These are phyloP conservation scores for Arabis alpina DNA, from an alignment of 345 rosid species.

Conservation along the genomic window DNA sequence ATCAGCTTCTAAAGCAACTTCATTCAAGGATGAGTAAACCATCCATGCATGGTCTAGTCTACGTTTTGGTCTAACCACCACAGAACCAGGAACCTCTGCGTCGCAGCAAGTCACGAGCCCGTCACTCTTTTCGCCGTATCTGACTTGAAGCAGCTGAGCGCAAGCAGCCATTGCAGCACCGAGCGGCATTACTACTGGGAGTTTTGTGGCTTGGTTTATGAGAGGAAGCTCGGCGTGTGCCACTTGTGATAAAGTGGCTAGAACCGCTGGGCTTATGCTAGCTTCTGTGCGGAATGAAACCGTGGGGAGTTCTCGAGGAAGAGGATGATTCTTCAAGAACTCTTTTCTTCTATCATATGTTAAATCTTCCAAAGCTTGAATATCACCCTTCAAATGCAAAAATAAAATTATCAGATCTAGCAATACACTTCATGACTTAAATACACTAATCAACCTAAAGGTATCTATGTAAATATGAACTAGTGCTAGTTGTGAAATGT, in stretches of 20 bases:
- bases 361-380: constrained; percentile 93
- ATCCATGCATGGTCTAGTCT: constrained; percentile 97
- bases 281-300: constrained; percentile 96
- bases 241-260: constrained; percentile 80
- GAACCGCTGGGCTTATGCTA: constrained; percentile 73
- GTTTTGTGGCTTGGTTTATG: constrained; percentile 60
- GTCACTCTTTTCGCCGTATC: constrained; percentile 90
- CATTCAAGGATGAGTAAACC: constrained; percentile 88
- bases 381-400: constrained; percentile 60
- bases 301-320: constrained; percentile 78
- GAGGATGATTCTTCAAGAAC: constrained; percentile 68
- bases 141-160: constrained; percentile 77
- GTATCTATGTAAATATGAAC: too few relatives aligned
- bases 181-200: constrained; percentile 87
- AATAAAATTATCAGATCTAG: too few relatives aligned
- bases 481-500: background rate
- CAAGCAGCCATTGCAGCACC: constrained; percentile 99
- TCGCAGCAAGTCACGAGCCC: constrained; percentile 89
- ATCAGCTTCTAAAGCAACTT: constrained; percentile 65
- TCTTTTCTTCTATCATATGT: constrained; percentile 88
- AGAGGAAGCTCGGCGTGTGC: constrained; percentile 89
- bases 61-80: constrained; percentile 80
- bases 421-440: too few relatives aligned
- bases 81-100: constrained; percentile 94
- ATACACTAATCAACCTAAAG: background rate